Conservation (phyloP, 352 stramenopile genomes). For the Phytophthora litchii region DNA sequence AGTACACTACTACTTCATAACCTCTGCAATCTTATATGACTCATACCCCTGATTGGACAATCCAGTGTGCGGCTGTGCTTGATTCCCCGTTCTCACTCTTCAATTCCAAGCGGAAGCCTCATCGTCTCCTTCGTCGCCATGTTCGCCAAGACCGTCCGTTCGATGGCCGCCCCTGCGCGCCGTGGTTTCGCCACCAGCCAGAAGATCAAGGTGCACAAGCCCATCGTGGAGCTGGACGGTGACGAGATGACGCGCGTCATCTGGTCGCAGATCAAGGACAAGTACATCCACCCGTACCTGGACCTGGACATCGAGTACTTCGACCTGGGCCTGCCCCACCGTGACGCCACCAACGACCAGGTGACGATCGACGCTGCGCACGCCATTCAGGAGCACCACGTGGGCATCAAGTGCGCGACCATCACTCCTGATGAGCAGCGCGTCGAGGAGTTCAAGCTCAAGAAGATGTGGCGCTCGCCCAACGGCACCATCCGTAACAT, state of each 20-base stretch:
- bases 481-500: slow-evolving; percentile 88
- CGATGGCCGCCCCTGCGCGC: slow-evolving; percentile 33
- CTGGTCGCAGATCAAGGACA: slow-evolving; percentile 78
- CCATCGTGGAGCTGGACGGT: slow-evolving; percentile 75
- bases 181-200: slow-evolving; percentile 50
- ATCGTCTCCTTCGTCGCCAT: slow-evolving; percentile 22
- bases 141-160: slow-evolving; percentile 63
- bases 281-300: slow-evolving; percentile 80
- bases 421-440: slow-evolving; percentile 86
- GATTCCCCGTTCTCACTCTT: slow-evolving; percentile 27
- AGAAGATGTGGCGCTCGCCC: slow-evolving; percentile 71
- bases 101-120: slow-evolving; percentile 42
- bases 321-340: slow-evolving; percentile 72
- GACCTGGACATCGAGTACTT: slow-evolving; percentile 86
- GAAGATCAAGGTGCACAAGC: slow-evolving; percentile 81
- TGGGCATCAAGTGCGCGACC: slow-evolving; percentile 86
- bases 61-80: slow-evolving; percentile 19
- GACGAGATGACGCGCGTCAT: slow-evolving; percentile 80
- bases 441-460: slow-evolving; percentile 77
- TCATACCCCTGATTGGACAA: slow-evolving; percentile 10
- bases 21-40: too few species aligned
- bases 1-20: too few species aligned
- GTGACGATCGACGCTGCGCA: slow-evolving; percentile 80
- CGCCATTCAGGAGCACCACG: slow-evolving; percentile 71
- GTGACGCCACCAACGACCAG: slow-evolving; percentile 79